Percentiles rank a stretch among this genome's conserved stretches.
These are phyloP conservation scores for Backusella psychrophila DNA, from an alignment of 192 early-diverging fungal species.

Conservation along the genomic window DNA sequence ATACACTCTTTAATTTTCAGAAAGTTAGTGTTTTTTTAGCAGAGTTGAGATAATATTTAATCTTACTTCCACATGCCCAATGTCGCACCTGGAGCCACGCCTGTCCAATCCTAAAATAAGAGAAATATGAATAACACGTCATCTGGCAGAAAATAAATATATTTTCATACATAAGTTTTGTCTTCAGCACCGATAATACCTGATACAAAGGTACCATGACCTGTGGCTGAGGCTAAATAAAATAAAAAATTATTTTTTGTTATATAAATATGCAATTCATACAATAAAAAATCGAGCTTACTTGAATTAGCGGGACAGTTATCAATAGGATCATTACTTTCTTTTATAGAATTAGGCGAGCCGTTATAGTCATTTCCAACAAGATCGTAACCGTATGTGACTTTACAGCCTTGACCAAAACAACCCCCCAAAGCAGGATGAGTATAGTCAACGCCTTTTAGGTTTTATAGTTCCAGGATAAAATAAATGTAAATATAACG, in stretches of 20 bases:
- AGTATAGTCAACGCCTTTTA: conserved; percentile 48
- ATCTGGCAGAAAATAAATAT: background rate
- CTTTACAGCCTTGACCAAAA: conserved; percentile 56
- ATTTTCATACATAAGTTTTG: conserved; percentile 11
- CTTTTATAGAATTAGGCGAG: conserved; percentile 18
- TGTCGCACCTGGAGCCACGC: conserved; percentile 66
- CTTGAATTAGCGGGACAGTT: conserved; percentile 37
- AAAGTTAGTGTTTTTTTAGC: background rate
- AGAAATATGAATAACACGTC: background rate
- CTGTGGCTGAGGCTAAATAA: conserved; percentile 21
- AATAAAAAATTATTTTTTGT: background rate
- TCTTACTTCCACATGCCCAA: conserved; percentile 70
- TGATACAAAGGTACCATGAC: conserved; percentile 67
- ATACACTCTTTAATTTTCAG: conserved; percentile 46
- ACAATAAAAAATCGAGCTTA: background rate
- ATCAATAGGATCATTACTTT: conserved; percentile 48
- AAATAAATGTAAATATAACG: background rate
- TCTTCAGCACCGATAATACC: conserved; percentile 52
- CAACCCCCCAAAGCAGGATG: conserved; percentile 66
- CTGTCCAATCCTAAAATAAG: conserved; percentile 42
- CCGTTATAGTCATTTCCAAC: conserved; percentile 58
- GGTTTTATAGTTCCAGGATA: background rate
- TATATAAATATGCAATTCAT: background rate
- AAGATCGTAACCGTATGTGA: conserved; percentile 63
- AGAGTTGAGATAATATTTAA: background rate